Percentiles rank a stretch among this genome's conserved stretches.
phyloP scores from a whole-genome alignment of 306 rosid species.

The Myrica gale region DNA sequence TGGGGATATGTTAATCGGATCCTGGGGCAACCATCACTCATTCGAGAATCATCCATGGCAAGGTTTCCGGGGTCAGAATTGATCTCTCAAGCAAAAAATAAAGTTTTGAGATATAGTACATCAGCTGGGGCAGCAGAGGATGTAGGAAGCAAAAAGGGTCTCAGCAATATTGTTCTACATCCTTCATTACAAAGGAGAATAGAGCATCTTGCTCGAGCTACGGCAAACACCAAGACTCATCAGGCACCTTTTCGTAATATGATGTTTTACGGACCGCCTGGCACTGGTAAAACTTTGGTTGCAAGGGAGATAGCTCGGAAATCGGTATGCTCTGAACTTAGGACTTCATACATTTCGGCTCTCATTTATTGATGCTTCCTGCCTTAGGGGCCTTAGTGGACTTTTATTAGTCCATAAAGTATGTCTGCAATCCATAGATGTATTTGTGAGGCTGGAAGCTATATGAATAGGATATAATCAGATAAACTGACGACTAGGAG shows the following conservation, averaged over 20 bases:
- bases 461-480: not conserved
- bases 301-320: constrained; percentile 94
- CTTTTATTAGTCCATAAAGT: not conserved
- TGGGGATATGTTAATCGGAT: constrained; percentile 98
- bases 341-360: constrained; percentile 11
- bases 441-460: not conserved
- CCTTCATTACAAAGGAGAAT: constrained; percentile 86
- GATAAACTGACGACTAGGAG: not conserved
- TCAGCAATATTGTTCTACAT: constrained; percentile 77
- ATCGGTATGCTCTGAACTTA: constrained; percentile 52
- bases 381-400: not conserved
- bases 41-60: constrained; percentile 90
- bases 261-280: constrained; percentile 98
- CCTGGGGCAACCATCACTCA: constrained; percentile 96
- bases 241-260: constrained; percentile 96
- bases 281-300: constrained; percentile 99
- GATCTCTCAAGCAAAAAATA: constrained; percentile 62
- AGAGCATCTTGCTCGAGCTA: constrained; percentile 86
- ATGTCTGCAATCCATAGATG: not conserved
- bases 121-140: constrained; percentile 45
- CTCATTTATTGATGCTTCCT: not conserved
- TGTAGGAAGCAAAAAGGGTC: constrained; percentile 53
- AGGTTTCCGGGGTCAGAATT: constrained; percentile 81
- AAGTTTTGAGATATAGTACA: constrained; percentile 47
- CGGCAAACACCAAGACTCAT: constrained; percentile 89